These are phyloP conservation scores for Euryodendron excelsum DNA, from an alignment of 148 eudicot species.

Conservation along the genomic window DNA sequence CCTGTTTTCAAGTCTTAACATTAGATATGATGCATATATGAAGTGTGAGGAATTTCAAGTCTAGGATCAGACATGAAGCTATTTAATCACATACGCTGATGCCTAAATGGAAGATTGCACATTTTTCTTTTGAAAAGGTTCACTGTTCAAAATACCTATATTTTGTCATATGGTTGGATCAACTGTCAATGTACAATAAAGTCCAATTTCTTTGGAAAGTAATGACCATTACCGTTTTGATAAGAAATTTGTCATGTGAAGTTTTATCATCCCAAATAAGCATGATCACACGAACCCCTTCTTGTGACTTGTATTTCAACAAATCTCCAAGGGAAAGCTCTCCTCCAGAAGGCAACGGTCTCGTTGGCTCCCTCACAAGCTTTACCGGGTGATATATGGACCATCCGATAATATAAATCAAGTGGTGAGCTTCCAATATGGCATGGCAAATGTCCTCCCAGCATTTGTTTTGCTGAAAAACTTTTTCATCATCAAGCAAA, in stretches of 20 bases:
- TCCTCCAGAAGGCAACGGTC: constrained; percentile 29
- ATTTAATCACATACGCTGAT: background rate
- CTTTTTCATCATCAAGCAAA: constrained; percentile 23
- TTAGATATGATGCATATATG: constrained; percentile 5
- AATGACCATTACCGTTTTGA: constrained; percentile 32
- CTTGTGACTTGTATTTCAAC: constrained; percentile 38
- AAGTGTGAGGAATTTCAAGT: background rate
- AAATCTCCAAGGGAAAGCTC: constrained; percentile 36
- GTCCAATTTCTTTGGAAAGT: background rate
- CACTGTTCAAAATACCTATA: background rate
- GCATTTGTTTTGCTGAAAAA: constrained; percentile 28
- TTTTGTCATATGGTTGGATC: background rate
- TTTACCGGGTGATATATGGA: constrained; percentile 33
- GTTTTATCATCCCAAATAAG: constrained; percentile 43
- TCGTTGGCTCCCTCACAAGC: constrained; percentile 37
- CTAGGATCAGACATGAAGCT: background rate
- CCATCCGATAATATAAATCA: constrained; percentile 36
- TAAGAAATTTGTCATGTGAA: constrained; percentile 32
- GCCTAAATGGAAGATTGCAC: background rate
- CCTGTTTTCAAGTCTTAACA: constrained; percentile 25
- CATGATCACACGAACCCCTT: constrained; percentile 35
- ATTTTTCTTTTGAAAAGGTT: background rate
- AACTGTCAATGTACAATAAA: background rate
- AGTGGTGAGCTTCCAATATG: constrained; percentile 37
- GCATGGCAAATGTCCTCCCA: constrained; percentile 42